Conservation (phyloP, 2,329 filamentous ascomycete genomes). For the Myriosclerotinia curreyana region DNA sequence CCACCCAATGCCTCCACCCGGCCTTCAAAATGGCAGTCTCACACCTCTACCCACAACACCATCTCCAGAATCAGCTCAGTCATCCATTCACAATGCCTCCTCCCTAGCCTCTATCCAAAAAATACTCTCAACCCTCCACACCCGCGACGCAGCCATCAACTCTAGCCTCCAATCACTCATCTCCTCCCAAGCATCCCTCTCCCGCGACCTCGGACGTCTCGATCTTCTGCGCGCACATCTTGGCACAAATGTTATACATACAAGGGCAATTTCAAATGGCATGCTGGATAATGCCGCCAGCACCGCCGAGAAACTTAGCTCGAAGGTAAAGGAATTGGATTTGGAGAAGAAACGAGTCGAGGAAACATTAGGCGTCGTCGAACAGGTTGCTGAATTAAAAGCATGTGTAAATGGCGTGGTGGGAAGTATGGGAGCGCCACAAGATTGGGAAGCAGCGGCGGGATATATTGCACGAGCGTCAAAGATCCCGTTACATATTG, state of each 20-base stretch:
- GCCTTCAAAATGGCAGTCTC: constrained; percentile 38
- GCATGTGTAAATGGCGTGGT: constrained; percentile 92
- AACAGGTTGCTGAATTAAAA: constrained; percentile 95
- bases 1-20: constrained; percentile 40
- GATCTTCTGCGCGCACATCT: constrained; percentile 87
- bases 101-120: constrained; percentile 77
- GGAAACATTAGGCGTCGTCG: constrained; percentile 84
- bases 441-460: constrained; percentile 97
- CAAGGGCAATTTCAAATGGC: constrained; percentile 78
- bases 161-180: constrained; percentile 72
- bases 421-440: constrained; percentile 93
- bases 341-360: constrained; percentile 89
- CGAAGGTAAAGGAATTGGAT: constrained; percentile 82
- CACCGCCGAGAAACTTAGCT: constrained; percentile 81
- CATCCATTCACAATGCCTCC: constrained; percentile 62
- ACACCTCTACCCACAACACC: constrained; percentile 26
- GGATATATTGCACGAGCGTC: constrained; percentile 81
- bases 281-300: constrained; percentile 85
- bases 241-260: constrained; percentile 79
- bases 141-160: constrained; percentile 71
- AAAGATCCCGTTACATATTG: constrained; percentile 74
- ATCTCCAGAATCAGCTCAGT: constrained; percentile 20
- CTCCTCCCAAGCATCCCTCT: constrained; percentile 79
- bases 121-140: constrained; percentile 70
- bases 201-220: constrained; percentile 79